Percentiles rank a stretch among this genome's conserved stretches.
phyloP scores from a whole-genome alignment of 108 stramenopile species.

The Discostella stelligeroides region DNA sequence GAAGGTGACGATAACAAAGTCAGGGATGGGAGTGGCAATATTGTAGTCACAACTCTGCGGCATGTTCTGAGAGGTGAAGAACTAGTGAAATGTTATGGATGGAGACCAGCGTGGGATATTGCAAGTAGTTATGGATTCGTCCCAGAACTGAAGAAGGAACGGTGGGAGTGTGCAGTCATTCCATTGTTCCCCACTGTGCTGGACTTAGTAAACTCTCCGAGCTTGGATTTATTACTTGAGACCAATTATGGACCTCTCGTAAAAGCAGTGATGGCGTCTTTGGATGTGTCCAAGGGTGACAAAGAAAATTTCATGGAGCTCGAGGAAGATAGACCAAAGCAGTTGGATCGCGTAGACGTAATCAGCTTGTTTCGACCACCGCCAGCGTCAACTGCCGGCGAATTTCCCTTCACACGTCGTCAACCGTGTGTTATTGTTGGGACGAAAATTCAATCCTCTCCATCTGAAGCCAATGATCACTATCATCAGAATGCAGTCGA shows the following conservation, averaged over 20 bases:
- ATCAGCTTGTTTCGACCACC: constrained; percentile 39
- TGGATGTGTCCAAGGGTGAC: constrained; percentile 14
- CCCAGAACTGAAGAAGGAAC: constrained; percentile 26
- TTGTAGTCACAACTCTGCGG: constrained; percentile 34
- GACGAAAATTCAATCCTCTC: constrained; percentile 31
- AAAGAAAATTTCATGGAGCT: not conserved
- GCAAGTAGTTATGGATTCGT: constrained; percentile 47
- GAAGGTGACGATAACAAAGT: constrained; percentile 30
- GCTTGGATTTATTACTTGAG: constrained; percentile 36
- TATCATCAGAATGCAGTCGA: constrained; percentile 31
- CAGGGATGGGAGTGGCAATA: constrained; percentile 33
- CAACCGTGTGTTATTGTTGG: constrained; percentile 47
- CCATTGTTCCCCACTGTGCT: constrained; percentile 46
- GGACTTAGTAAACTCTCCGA: constrained; percentile 25
- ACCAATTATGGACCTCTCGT: constrained; percentile 46
- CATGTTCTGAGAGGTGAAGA: constrained; percentile 45
- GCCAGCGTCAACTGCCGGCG: constrained; percentile 13
- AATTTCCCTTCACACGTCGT: constrained; percentile 40
- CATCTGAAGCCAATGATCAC: not conserved
- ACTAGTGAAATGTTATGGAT: constrained; percentile 45
- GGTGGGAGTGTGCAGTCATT: constrained; percentile 47
- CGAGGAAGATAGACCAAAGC: constrained; percentile 13
- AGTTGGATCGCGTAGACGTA: constrained; percentile 23
- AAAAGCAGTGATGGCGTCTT: constrained; percentile 34
- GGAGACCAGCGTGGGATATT: constrained; percentile 52